Percentiles rank a stretch among this genome's conserved stretches.
Conservation (phyloP, 2,329 filamentous ascomycete species). For the Metarhizium rileyi region DNA sequence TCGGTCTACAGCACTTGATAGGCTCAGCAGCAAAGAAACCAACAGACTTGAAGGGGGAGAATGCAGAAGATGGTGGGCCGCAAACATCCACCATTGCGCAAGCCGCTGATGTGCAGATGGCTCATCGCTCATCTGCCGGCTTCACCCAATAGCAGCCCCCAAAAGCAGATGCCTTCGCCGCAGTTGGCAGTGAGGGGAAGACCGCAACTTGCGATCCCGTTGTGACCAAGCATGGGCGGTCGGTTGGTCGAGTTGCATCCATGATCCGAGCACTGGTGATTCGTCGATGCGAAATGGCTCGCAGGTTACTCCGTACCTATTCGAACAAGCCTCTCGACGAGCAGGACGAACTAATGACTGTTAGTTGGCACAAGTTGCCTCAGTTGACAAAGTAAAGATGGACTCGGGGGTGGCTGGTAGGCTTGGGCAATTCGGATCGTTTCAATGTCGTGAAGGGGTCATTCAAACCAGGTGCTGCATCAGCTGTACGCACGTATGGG, state of each 20-base stretch:
- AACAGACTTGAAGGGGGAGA: background rate
- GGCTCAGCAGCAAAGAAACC: background rate
- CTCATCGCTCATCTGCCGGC: background rate
- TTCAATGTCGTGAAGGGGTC: too few species aligned
- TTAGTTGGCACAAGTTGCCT: too few species aligned
- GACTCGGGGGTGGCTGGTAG: too few species aligned
- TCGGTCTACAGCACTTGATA: background rate
- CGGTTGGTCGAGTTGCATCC: too few species aligned
- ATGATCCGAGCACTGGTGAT: too few species aligned
- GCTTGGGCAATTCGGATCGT: too few species aligned
- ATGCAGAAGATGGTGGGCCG: background rate
- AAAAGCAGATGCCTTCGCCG: background rate
- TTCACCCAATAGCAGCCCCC: background rate
- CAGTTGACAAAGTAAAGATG: too few species aligned
- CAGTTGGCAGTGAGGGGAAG: slow-evolving; percentile 1
- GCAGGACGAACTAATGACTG: too few species aligned
- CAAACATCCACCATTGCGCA: slow-evolving; percentile 1
- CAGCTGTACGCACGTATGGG: too few species aligned
- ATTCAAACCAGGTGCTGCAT: too few species aligned
- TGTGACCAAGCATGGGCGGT: too few species aligned
- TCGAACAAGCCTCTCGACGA: background rate
- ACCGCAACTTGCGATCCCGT: too few species aligned
- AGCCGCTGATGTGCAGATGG: background rate
- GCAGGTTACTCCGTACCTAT: background rate
- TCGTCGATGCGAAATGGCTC: background rate